Base-by-base conservation (phyloP, 768 basidiomycete species). In the Lyophyllum semitale region DNA sequence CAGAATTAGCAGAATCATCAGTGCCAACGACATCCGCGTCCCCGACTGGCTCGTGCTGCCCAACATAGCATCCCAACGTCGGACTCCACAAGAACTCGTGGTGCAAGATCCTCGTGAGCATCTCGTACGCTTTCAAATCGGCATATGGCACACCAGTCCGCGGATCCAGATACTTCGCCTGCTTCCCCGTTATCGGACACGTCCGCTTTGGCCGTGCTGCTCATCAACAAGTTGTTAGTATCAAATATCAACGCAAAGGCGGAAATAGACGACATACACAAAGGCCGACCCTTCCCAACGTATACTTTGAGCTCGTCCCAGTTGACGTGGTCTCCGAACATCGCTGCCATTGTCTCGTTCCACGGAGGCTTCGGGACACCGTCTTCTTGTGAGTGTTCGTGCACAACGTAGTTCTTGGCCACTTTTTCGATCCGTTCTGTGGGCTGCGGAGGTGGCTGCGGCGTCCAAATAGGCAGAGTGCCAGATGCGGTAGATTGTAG, bases 271-370 rank as follows among this genome's bases (percentile, higher is more conserved):
- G 44, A 64, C 81, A 51, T 61, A 91, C 89, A 68, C 40, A 85
- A 48, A 1, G 89, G 91, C 12, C 90, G 75, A n/a, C 77, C 76
- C 68, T 85, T 89, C 22, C 82, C 78, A 1, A 77, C 74, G 60
- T 82, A 90, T 6, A 87, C 87, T 56, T 78, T 83, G 20, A 90
- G 54, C 26, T 86, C 80, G 48, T 89, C 84, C 91, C 91, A 98
- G 45, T 87, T 80, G 8, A 88, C 87, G 61, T 95, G 88, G 48
- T 89, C 78, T 1, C 95, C 94, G 62, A 98, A 93, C 74, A 96
- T 78, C 1, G 91, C 86, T 7, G 78, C 63, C 87, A 95, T 90
- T 11, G 88, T 92, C 27, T 88, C 83, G 44, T 72, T 76, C 88
- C 90, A 89, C 0, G 69, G 64, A 0, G 89, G 87, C 54, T 84